Evolutionary conservation across 495 filamentous ascomycete species (phyloP).

Genomic region (Talaromyces trachyspermus): DNA sequence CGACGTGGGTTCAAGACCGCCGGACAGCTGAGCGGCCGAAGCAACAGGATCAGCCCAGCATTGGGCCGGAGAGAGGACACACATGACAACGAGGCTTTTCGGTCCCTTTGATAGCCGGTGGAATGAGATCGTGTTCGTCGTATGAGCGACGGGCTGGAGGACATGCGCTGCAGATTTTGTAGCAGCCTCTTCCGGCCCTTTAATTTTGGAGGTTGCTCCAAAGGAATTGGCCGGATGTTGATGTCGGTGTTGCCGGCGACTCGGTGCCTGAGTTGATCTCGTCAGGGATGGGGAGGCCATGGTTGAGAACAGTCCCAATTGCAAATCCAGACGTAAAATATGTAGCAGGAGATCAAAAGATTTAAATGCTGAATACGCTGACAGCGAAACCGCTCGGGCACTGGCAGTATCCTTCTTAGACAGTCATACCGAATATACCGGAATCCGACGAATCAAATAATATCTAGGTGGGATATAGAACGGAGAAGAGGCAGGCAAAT

Average conservation of each 20-base stretch:
- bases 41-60: constrained; percentile 46
- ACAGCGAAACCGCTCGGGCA: too few relatives aligned
- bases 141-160: constrained; percentile 72
- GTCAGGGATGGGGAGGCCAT: constrained; percentile 27
- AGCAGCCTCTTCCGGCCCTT: constrained; percentile 70
- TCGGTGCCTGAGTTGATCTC: constrained; percentile 20
- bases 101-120: constrained; percentile 52
- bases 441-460: too few relatives aligned
- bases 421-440: too few relatives aligned
- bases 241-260: constrained; percentile 23
- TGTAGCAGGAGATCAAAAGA: too few relatives aligned
- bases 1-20: constrained; percentile 52
- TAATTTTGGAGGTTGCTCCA: constrained; percentile 52
- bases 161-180: constrained; percentile 77
- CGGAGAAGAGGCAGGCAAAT: too few relatives aligned
- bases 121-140: constrained; percentile 53
- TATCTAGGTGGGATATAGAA: too few relatives aligned
- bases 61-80: constrained; percentile 59
- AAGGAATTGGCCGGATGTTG: constrained; percentile 31
- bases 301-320: background rate
- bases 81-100: constrained; percentile 77
- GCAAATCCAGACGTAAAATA: too few relatives aligned
- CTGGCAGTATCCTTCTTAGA: too few relatives aligned
- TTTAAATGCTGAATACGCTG: too few relatives aligned
- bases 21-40: constrained; percentile 49